Evolutionary conservation across 2,329 filamentous ascomycete genomes (phyloP).

Genomic region (Penicillium sp.): DNA sequence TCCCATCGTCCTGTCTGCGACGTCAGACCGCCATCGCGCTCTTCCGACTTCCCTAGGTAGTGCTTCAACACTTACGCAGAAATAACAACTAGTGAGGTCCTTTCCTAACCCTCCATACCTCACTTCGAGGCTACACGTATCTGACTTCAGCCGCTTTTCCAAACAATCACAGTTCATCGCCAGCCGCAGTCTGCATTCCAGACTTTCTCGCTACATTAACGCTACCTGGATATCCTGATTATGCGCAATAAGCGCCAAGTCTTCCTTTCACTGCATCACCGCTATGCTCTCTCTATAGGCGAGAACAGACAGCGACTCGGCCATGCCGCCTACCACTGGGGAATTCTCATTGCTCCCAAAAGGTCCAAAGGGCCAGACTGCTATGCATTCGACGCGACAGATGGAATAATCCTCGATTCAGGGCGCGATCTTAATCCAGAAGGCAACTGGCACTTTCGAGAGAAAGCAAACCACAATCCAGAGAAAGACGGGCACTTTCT

Average conservation of each 20-base stretch:
- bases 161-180: too few species aligned
- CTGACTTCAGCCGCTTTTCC: too few species aligned
- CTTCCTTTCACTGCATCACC: constrained; percentile 6
- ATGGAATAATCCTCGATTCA: constrained; percentile 6
- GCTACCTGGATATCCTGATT: neutral
- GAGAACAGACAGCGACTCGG: constrained; percentile 6
- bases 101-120: too few species aligned
- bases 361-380: neutral
- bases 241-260: constrained; percentile 11
- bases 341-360: constrained; percentile 15
- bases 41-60: too few species aligned
- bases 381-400: constrained; percentile 15
- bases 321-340: constrained; percentile 18
- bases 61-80: too few species aligned
- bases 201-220: constrained; percentile 9
- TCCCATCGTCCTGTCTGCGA: too few species aligned
- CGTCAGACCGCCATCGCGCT: too few species aligned
- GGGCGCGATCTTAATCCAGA: constrained; percentile 6
- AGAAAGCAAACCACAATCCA: constrained; percentile 2
- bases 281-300: constrained; percentile 6
- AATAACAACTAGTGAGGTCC: too few species aligned
- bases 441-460: constrained; percentile 12
- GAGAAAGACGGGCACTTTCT: constrained; percentile 5
- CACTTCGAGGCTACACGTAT: too few species aligned
- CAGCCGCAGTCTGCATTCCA: too few species aligned